Percentiles rank a stretch among this genome's conserved stretches.
phyloP scores from a whole-genome alignment of 768 basidiomycete species.

The Boletus tomentosulus region DNA sequence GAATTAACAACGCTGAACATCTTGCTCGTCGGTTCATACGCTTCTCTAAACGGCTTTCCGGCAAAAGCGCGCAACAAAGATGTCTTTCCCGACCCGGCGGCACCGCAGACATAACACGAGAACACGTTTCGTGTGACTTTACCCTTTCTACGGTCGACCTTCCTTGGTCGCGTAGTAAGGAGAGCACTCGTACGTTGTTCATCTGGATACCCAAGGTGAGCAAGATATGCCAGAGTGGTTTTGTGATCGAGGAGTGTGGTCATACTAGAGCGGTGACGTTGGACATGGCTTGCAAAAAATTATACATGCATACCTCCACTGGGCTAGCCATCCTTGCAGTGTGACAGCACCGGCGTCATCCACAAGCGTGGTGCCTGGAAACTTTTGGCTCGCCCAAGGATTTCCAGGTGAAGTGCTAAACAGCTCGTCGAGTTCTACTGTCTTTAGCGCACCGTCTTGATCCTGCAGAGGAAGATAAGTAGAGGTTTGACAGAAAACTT shows the following conservation, averaged over 20 bases:
- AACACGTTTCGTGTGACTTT: constrained; percentile 91
- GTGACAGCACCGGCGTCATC: constrained; percentile 88
- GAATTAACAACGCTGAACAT: constrained; percentile 90
- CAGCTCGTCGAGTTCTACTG: constrained; percentile 76
- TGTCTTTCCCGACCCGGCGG: constrained; percentile 95
- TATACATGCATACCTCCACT: constrained; percentile 78
- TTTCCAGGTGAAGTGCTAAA: constrained; percentile 96
- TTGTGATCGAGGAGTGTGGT: constrained; percentile 93
- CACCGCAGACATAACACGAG: constrained; percentile 89
- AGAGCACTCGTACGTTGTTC: constrained; percentile 80
- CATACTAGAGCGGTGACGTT: constrained; percentile 56
- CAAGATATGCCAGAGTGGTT: constrained; percentile 89
- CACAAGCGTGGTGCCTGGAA: constrained; percentile 85
- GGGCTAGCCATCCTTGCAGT: constrained; percentile 96
- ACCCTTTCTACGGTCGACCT: constrained; percentile 79
- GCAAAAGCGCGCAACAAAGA: constrained; percentile 80
- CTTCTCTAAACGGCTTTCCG: constrained; percentile 68
- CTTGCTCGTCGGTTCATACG: constrained; percentile 87
- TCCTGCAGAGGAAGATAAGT: constrained; percentile 49
- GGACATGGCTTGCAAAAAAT: neutral
- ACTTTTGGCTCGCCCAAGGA: constrained; percentile 91
- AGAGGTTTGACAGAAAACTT: neutral
- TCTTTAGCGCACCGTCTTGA: constrained; percentile 89
- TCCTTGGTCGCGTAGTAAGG: constrained; percentile 79
- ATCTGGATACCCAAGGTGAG: constrained; percentile 87